Evolutionary conservation across 2,329 filamentous ascomycete genomes (phyloP), one percentile per base, ranked within the genome.

Genomic region (Fusarium paranaense): DNA sequence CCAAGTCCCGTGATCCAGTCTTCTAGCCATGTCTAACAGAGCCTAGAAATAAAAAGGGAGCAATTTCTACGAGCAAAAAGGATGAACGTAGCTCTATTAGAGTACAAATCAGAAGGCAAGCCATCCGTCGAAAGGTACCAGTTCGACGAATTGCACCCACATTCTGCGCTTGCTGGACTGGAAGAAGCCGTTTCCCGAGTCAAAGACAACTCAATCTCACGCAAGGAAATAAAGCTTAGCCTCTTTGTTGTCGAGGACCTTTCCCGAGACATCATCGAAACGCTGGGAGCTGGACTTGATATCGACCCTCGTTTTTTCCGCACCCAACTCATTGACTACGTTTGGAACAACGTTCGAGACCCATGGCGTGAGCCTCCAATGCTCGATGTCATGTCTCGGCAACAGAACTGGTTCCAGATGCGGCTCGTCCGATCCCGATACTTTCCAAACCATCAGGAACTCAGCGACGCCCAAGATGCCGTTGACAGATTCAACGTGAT

Each of bases 161-260:
- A 8, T 30, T 13, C 47, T n/a, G 33, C 35, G 10, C 20, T 38
- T 27, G 6, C 3, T n/a, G 32, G 30, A 2, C 20, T 37, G 3
- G 6, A 27, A 40, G 35, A 38, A 20, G 35, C 33, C 6, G 35
- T 58, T 40, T 18, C 33, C 1, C 35, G 56, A 20, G 22, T 37
- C 22, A 13, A 37, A 8, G 33, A 37, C 3, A 58, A 38, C 8
- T 32, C 27, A 14, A 32, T 1, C 27, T 25, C 37, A 5, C 22
- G 56, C 18, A 20, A 9, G 9, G 22, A 40, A 9, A n/a, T 32
- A 14, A 37, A 37, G 22, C 45, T 62, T 20, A 62, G 40, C 27
- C 59, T 62, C 5, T 62, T 50, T 35, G 40, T 62, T 5, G 59
- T 62, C 2, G 59, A 62, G n/a, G 59, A 62, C 16, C 59, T 62